Percentiles rank a stretch among this genome's conserved stretches.
Conservation (phyloP, 768 basidiomycete species). For the Lepiota venenata region DNA sequence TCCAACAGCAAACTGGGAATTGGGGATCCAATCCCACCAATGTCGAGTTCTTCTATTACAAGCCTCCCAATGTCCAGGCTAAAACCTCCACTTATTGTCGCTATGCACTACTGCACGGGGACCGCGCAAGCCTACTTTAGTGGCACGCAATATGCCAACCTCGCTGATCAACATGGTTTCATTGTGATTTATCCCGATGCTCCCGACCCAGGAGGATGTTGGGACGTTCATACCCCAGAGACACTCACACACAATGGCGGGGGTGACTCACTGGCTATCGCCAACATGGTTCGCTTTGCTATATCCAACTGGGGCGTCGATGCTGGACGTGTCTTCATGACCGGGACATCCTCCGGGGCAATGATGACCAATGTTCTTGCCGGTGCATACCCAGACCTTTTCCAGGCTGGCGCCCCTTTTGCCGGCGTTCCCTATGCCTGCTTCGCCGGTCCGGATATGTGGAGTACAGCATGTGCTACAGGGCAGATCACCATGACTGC, state of each 20-base stretch:
- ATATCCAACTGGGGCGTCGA: slow-evolving; percentile 46
- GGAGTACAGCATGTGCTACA: slow-evolving; percentile 45
- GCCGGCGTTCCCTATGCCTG: slow-evolving; percentile 55
- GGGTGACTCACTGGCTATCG: slow-evolving; percentile 52
- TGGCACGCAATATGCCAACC: slow-evolving; percentile 44
- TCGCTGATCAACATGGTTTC: slow-evolving; percentile 45
- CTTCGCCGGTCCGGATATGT: slow-evolving; percentile 44
- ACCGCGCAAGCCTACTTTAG: slow-evolving; percentile 49
- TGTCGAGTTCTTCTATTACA: slow-evolving; percentile 46
- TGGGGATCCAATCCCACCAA: slow-evolving; percentile 53
- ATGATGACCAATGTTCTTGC: slow-evolving; percentile 61
- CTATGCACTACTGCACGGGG: slow-evolving; percentile 51
- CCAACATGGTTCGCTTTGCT: slow-evolving; percentile 42
- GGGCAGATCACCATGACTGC: slow-evolving; percentile 41
- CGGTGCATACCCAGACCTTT: slow-evolving; percentile 53
- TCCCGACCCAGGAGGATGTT: slow-evolving; percentile 43
- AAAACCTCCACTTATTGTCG: slow-evolving; percentile 46
- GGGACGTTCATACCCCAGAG: slow-evolving; percentile 47
- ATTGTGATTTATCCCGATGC: slow-evolving; percentile 50
- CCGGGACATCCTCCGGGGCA: slow-evolving; percentile 49
- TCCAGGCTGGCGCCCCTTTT: slow-evolving; percentile 43
- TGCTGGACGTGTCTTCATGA: slow-evolving; percentile 43
- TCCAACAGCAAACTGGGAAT: slow-evolving; percentile 37
- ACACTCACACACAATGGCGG: slow-evolving; percentile 55
- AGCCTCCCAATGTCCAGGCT: slow-evolving; percentile 32